phyloP scores from a whole-genome alignment of 164 flowering plant genomes.

The Saururus chinensis region DNA sequence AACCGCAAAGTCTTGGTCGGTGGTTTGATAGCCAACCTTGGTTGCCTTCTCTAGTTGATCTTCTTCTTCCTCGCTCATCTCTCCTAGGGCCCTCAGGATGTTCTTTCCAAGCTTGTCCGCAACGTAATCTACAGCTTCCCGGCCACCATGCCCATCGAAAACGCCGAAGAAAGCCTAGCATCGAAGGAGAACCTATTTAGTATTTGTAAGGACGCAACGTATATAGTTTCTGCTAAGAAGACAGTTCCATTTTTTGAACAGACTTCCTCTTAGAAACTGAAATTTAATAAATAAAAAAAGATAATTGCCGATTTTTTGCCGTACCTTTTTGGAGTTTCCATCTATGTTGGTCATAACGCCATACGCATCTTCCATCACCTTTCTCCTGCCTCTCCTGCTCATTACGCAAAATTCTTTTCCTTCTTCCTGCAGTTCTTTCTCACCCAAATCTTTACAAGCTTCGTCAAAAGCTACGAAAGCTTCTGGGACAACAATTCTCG shows the following conservation, averaged over 20 bases:
- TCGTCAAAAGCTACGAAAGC: constrained; percentile 3
- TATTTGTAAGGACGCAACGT: too few relatives aligned
- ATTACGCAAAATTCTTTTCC: constrained; percentile 26
- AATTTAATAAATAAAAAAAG: too few relatives aligned
- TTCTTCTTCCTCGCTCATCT: constrained; percentile 4
- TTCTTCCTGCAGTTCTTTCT: constrained; percentile 15
- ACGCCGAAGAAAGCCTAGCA: constrained; percentile 43
- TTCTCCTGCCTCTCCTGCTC: constrained; percentile 34
- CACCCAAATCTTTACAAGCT: constrained; percentile 2
- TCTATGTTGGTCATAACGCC: constrained; percentile 15
- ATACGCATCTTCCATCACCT: constrained; percentile 34
- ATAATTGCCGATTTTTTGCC: not conserved
- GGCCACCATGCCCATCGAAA: constrained; percentile 59
- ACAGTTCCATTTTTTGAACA: too few relatives aligned
- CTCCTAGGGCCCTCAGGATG: constrained; percentile 19
- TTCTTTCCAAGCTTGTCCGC: constrained; percentile 37
- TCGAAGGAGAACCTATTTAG: not conserved
- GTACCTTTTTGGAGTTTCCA: constrained; percentile 35
- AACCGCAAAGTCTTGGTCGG: constrained; percentile 37
- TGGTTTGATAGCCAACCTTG: constrained; percentile 23
- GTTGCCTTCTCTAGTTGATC: constrained; percentile 24
- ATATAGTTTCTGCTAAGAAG: too few relatives aligned
- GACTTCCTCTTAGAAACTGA: too few relatives aligned
- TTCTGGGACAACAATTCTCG: constrained; percentile 20
- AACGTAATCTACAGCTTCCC: constrained; percentile 36